Evolutionary conservation across 805 yeast genomes (phyloP).

Genomic region (Tetrapisispora namnaoensis): DNA sequence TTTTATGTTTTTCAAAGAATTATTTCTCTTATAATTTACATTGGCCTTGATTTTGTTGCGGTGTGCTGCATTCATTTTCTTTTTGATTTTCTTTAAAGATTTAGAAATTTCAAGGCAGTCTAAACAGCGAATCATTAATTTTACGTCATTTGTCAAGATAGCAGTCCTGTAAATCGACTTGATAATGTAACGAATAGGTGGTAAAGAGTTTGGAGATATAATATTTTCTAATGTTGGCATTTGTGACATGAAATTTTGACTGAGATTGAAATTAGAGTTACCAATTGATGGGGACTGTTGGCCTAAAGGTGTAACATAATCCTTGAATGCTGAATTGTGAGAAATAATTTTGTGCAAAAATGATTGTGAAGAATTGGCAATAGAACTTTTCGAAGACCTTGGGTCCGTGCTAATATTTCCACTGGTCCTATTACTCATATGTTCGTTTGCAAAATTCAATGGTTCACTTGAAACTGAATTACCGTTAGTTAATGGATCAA

Average conservation of each 20-base stretch:
- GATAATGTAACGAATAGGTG: slow-evolving; percentile 46
- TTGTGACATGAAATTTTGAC: background rate
- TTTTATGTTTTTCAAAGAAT: background rate
- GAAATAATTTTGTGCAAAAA: background rate
- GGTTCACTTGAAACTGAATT: background rate
- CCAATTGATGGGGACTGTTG: background rate
- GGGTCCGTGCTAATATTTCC: background rate
- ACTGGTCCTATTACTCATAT: background rate
- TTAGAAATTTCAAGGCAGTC: slow-evolving; percentile 26
- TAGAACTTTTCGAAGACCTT: background rate
- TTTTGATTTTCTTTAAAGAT: slow-evolving; percentile 15
- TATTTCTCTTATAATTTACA: background rate
- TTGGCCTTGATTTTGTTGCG: background rate
- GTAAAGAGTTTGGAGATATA: slow-evolving; percentile 44
- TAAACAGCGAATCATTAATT: slow-evolving; percentile 37
- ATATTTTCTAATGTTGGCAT: slow-evolving; percentile 33
- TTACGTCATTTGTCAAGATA: slow-evolving; percentile 52
- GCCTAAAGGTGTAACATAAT: background rate
- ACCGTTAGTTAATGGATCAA: slow-evolving; percentile 20
- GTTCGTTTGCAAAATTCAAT: background rate
- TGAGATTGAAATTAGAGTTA: background rate
- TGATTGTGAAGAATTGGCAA: background rate
- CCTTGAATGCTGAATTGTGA: background rate
- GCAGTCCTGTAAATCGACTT: slow-evolving; percentile 55
- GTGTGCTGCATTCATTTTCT: background rate